These are phyloP conservation scores for Turritis glabra DNA, from an alignment of 345 rosid genomes.

Conservation along the genomic window DNA sequence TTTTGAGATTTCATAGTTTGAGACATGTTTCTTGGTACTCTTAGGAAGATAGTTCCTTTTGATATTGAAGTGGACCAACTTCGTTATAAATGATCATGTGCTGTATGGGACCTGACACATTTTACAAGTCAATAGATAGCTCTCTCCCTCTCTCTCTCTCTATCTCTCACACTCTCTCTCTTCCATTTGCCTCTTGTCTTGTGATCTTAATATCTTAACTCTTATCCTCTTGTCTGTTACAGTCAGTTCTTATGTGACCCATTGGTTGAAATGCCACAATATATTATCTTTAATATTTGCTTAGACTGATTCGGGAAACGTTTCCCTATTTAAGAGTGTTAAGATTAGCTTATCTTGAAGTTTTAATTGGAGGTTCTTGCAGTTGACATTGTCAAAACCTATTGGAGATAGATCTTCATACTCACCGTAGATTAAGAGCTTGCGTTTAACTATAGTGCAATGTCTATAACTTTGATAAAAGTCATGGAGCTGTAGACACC, in stretches of 20 bases:
- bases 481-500: background rate
- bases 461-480: background rate
- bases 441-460: background rate
- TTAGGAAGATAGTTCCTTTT: constrained; percentile 16
- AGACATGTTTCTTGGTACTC: constrained; percentile 22
- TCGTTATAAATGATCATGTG: constrained; percentile 40
- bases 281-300: background rate
- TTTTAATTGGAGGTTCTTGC: background rate
- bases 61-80: constrained; percentile 37
- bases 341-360: background rate
- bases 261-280: background rate
- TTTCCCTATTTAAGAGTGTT: background rate
- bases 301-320: background rate
- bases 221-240: constrained; percentile 27
- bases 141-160: background rate
- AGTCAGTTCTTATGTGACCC: background rate
- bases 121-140: constrained; percentile 20
- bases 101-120: constrained; percentile 32
- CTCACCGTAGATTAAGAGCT: background rate
- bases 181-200: constrained; percentile 21
- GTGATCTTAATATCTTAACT: constrained; percentile 13
- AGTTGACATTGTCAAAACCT: background rate
- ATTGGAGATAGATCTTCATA: constrained; percentile 1
- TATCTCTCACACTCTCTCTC: constrained; percentile 8
- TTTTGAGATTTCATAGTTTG: constrained; percentile 25